These are phyloP conservation scores for Colletotrichum simmondsii DNA, from an alignment of 2,329 filamentous ascomycete genomes.

Conservation along the genomic window DNA sequence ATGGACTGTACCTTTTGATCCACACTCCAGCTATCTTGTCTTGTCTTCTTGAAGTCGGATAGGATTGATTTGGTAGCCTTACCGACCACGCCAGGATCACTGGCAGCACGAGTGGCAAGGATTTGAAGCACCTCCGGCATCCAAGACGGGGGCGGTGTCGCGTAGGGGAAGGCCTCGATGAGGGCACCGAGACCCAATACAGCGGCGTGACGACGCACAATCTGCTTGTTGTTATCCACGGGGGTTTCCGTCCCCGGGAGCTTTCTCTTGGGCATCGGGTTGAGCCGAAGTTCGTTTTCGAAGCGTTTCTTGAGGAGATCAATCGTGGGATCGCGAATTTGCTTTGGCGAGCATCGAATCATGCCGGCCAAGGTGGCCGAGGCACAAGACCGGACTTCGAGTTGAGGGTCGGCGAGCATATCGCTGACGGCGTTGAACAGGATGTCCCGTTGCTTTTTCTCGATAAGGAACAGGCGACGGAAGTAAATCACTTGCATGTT, in stretches of 20 bases:
- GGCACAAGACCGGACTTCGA: constrained; percentile 95
- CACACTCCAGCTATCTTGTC: constrained; percentile 98
- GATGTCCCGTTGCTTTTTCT: constrained; percentile 76
- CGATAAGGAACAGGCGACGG: constrained; percentile 90
- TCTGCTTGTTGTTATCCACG: constrained; percentile 77
- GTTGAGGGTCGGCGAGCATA: constrained; percentile 92
- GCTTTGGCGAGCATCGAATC: constrained; percentile 92
- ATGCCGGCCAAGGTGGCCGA: constrained; percentile 93
- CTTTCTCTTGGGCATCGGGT: constrained; percentile 85
- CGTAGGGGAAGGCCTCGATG: constrained; percentile 96
- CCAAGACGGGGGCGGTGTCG: constrained; percentile 91
- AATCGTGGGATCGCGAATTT: constrained; percentile 83
- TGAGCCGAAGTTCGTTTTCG: constrained; percentile 79
- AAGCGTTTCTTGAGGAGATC: constrained; percentile 81
- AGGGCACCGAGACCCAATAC: constrained; percentile 91
- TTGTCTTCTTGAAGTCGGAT: constrained; percentile 98
- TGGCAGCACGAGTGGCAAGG: constrained; percentile 85
- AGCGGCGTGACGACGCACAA: constrained; percentile 87
- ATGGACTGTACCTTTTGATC: constrained; percentile 86
- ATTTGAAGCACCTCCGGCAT: constrained; percentile 92
- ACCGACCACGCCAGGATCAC: constrained; percentile 90
- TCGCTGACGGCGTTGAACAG: constrained; percentile 94
- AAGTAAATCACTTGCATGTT: constrained; percentile 99
- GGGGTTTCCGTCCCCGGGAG: constrained; percentile 74
- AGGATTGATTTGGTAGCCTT: constrained; percentile 95